A percentile compares a stretch with the other conserved stretches of the same genome.
Evolutionary conservation across 371 early-diverging fungal genomes (phyloP).

Genomic region (Haplosporangium sp.): DNA sequence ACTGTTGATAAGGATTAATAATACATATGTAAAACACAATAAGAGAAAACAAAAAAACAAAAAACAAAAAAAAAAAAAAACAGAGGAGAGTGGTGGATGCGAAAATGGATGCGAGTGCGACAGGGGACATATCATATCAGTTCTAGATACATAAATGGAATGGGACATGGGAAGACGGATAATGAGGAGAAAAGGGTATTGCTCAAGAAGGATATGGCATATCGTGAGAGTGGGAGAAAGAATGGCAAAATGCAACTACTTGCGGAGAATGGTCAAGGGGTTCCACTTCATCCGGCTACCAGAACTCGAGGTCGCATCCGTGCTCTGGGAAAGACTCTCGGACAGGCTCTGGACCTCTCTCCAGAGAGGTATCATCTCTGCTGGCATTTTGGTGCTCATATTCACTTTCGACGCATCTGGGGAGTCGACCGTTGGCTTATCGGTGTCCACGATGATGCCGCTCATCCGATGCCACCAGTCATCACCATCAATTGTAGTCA

Average conservation of each 20-base stretch:
- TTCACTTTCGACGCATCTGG: not conserved
- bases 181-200: not conserved
- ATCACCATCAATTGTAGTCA: constrained; percentile 2
- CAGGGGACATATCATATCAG: too few relatives aligned
- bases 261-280: constrained; percentile 43
- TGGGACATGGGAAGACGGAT: not conserved
- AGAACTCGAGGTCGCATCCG: constrained; percentile 19
- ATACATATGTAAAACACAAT: too few relatives aligned
- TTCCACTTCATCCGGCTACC: constrained; percentile 40
- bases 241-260: constrained; percentile 9
- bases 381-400: constrained; percentile 17
- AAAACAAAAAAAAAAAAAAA: not conserved
- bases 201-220: not conserved
- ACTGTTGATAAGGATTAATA: too few relatives aligned
- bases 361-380: constrained; percentile 29
- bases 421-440: not conserved
- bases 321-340: constrained; percentile 7
- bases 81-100: not conserved
- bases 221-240: not conserved
- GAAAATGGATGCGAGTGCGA: too few relatives aligned
- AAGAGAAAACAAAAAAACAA: not conserved
- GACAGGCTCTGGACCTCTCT: constrained; percentile 30
- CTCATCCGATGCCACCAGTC: constrained; percentile 44
- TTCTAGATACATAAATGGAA: not conserved
- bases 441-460: constrained; percentile 31